Evolutionary conservation across 78 protist genomes (phyloP).

Genomic region (Cavenderia fasciculata): DNA sequence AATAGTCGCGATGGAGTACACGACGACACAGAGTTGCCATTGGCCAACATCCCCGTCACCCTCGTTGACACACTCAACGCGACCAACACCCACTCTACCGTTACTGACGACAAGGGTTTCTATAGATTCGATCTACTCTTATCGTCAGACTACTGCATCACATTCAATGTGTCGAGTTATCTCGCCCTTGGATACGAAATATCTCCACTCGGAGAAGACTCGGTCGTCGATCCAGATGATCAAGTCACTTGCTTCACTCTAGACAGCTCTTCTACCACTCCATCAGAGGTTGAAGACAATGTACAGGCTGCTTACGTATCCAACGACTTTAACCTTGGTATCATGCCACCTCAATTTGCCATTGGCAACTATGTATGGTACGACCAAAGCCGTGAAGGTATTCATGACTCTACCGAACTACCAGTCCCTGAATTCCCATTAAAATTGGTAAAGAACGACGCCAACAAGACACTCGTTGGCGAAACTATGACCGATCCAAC

Average conservation of each 20-base stretch:
- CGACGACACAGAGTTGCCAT: slow-evolving; percentile 12
- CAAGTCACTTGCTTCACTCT: neutral
- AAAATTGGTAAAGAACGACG: neutral
- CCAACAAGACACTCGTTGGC: neutral
- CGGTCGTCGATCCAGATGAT: neutral
- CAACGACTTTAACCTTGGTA: slow-evolving; percentile 12
- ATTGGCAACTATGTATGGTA: slow-evolving; percentile 36
- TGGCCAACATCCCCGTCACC: neutral
- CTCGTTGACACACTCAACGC: neutral
- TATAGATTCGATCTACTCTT: slow-evolving; percentile 12
- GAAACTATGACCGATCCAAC: neutral
- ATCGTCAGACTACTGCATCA: neutral
- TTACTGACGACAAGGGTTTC: slow-evolving; percentile 7
- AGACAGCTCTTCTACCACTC: neutral
- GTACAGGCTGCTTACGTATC: neutral
- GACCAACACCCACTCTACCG: neutral
- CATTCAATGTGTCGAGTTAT: neutral
- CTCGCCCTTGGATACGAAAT: neutral
- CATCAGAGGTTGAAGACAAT: neutral
- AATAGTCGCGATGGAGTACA: slow-evolving; percentile 3
- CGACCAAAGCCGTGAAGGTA: slow-evolving; percentile 35
- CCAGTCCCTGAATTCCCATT: slow-evolving; percentile 4
- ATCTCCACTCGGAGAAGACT: neutral
- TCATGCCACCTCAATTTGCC: slow-evolving; percentile 15
- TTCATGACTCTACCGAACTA: neutral